Evolutionary conservation across 305 asterid species (phyloP), one percentile per base, ranked within the genome.

Genomic region (Solanum aculeatissimum): DNA sequence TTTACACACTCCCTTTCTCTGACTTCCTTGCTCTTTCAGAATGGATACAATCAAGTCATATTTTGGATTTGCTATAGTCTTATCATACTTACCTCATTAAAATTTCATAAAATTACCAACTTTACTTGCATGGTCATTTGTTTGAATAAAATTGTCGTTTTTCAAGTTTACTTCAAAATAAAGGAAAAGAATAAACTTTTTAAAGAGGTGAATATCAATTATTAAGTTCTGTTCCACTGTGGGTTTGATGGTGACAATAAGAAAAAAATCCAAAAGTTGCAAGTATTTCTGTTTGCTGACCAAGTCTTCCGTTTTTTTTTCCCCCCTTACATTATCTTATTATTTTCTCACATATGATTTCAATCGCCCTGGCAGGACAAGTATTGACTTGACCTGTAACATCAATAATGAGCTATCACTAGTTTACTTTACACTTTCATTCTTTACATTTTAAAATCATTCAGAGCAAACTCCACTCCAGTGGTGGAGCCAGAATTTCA

Each of bases 361-460:
- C 38, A n/a, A 42, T n/a, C 18, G 3, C 13, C 38, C 32, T 70
- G 25, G 40, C 29, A 29, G 62, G 60, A 78, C 82, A 78, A 78
- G 82, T 78, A 78, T 78, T 78, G 82, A 51, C 82, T 78, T 78
- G 82, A 78, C 82, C 65, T 78, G 82, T 54, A 53, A 32, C 66
- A 78, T 78, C 82, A 78, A 29, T 29, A 29, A 51, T 78, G 4
- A 35, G 19, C 82, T 53, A 53, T 11, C 29, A 53, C 45, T 53
- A 6, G 7, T 77, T 27, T 19, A 77, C 27, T 51, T 51, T 38
- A 18, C 43, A 51, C 19, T 77, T 29, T 77, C 47, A 49, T 27
- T 77, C 45, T 77, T 49, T 51, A 25, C 40, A 35, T 42, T 42
- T 23, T 75, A 49, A 74, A 45, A 62, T 62, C 19, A 66, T 47